Conservation (phyloP, 2,329 filamentous ascomycete species). For the Lecanicillium sp. region DNA sequence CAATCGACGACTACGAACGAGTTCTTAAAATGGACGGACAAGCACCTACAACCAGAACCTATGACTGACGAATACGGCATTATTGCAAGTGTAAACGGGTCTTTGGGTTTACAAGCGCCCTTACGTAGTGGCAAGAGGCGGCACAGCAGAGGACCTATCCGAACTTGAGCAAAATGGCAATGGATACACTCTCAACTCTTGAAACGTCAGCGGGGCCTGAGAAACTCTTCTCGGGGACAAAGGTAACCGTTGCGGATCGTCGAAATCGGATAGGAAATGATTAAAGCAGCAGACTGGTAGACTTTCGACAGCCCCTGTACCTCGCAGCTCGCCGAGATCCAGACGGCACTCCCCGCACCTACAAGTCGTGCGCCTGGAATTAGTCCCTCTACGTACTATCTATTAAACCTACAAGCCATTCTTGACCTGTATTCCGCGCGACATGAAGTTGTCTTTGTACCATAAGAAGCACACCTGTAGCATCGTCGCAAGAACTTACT, state of each 20-base stretch:
- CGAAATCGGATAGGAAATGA: slow-evolving; percentile 9
- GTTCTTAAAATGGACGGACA: slow-evolving; percentile 7
- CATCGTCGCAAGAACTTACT: too few relatives aligned
- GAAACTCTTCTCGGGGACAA: slow-evolving; percentile 8
- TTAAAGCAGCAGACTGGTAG: too few relatives aligned
- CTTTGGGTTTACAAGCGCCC: slow-evolving; percentile 7
- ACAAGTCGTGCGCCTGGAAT: too few relatives aligned
- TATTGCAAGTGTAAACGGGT: slow-evolving; percentile 7
- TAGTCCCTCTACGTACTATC: too few relatives aligned
- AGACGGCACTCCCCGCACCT: too few relatives aligned
- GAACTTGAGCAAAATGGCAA: slow-evolving; percentile 5
- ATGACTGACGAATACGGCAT: slow-evolving; percentile 6
- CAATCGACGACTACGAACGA: slow-evolving; percentile 3
- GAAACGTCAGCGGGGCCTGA: slow-evolving; percentile 10
- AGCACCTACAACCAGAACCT: slow-evolving; percentile 3
- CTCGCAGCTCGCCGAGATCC: too few relatives aligned
- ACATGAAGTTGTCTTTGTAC: too few relatives aligned
- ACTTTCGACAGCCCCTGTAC: too few relatives aligned
- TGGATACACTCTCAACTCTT: slow-evolving; percentile 5
- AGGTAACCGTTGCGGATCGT: slow-evolving; percentile 7
- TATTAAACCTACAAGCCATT: too few relatives aligned
- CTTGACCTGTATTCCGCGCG: too few relatives aligned
- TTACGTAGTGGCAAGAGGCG: slow-evolving; percentile 5
- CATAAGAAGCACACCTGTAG: too few relatives aligned
- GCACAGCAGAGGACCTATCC: slow-evolving; percentile 6